Evolutionary conservation across 1,139 yeast genomes (phyloP).

Genomic region (Yamadazyma blattariae): DNA sequence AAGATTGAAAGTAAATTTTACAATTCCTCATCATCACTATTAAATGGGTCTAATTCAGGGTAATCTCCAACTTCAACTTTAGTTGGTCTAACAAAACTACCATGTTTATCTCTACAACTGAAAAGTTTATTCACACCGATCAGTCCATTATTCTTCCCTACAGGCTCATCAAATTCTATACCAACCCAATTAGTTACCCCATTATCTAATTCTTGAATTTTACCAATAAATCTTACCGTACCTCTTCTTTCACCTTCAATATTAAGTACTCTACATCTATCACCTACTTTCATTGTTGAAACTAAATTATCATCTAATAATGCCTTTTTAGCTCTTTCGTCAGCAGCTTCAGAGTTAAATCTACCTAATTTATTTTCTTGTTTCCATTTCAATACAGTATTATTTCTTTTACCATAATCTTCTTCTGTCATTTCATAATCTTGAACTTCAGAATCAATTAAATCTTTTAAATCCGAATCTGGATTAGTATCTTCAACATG

Average conservation of each 20-base stretch:
- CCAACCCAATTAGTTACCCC: conserved; percentile 48
- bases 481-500: conserved; percentile 56
- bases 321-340: conserved; percentile 17
- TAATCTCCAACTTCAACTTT: conserved; percentile 53
- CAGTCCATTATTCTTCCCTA: conserved; percentile 43
- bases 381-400: conserved; percentile 79
- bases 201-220: conserved; percentile 54
- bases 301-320: conserved; percentile 18
- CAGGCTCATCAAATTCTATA: conserved; percentile 49
- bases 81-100: conserved; percentile 50
- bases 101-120: conserved; percentile 37
- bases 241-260: conserved; percentile 65
- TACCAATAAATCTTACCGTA: conserved; percentile 63
- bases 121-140: conserved; percentile 35
- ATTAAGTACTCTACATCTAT: conserved; percentile 41
- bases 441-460: conserved; percentile 30
- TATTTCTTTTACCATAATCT: conserved; percentile 59
- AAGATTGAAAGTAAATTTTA: not conserved
- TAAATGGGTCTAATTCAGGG: conserved; percentile 44
- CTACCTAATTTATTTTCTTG: conserved; percentile 63
- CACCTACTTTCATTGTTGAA: conserved; percentile 26
- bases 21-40: conserved; percentile 19
- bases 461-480: conserved; percentile 42
- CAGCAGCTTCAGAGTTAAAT: conserved; percentile 55
- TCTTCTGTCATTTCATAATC: conserved; percentile 57